Base-by-base conservation (phyloP, 2,329 filamentous ascomycete genomes). In the Aspergillus sp. region DNA sequence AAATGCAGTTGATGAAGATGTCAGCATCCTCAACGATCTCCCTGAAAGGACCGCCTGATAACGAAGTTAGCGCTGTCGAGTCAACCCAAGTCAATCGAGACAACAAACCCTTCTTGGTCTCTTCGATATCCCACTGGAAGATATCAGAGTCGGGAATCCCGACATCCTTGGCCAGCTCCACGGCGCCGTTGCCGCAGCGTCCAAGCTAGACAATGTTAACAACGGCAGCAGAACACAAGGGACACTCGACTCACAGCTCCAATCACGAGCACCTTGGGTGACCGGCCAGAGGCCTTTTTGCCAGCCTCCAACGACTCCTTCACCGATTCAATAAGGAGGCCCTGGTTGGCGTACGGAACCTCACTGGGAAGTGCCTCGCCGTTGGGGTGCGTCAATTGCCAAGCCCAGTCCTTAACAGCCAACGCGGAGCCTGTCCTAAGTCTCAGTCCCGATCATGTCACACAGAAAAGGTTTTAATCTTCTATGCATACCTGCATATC, bases 1-100 rank as follows among this genome's bases (percentile, higher is more conserved):
- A 95, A 66, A 95, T 91, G 78, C 85, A 89, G 74, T 93, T 94
- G 66, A 93, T 76, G 64, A 89, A 88, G 62, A 88, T 83, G 59
- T 87, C 82, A 50, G 74, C 58, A 45, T 62, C 58, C 68, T 88
- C 79, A 41, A 82, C 74, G 59, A 94, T 89, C 72, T 93, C 87
- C 52, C 75, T 69, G 69, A 90, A 93, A 7, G 88, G 88, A 1
- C 88, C 88, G 46, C 74, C 64, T 70, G 52, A 41, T 32, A 6
- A 64, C 62, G 54, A 63, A 54, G 30, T 59, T 43, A 57, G 45
- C 35, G 9, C 27, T 7, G 19, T 10, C 5, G 32, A 19, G 9
- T 26, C 29, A n/a, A 27, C 10, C 27, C 7, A 19, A 5, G 10
- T 29, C 34, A 19, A 19, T 1, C 2, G 19, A 19, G 19, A 19